phyloP scores from a whole-genome alignment of 2,329 filamentous ascomycete genomes.

The Escovopsis sp. region DNA sequence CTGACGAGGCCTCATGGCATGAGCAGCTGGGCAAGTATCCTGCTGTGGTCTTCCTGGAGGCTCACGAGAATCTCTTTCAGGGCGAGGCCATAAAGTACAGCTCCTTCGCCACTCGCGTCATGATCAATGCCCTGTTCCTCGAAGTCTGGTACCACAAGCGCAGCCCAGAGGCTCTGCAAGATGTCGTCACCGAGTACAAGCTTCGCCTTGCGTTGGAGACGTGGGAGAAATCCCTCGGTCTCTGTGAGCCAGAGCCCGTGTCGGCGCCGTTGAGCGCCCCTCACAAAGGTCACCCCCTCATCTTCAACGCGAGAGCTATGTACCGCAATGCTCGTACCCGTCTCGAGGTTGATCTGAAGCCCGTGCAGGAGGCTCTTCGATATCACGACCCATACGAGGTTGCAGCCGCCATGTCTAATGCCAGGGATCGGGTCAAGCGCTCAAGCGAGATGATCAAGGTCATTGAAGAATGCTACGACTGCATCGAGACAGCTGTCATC shows the following conservation, averaged over 20 bases:
- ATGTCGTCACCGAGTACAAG: constrained; percentile 97
- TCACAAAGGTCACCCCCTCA: constrained; percentile 87
- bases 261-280: constrained; percentile 83
- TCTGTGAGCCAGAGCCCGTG: constrained; percentile 83
- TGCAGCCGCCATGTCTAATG: constrained; percentile 88
- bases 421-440: constrained; percentile 84
- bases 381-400: constrained; percentile 98
- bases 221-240: constrained; percentile 93
- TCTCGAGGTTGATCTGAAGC: constrained; percentile 88
- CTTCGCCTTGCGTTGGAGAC: constrained; percentile 88
- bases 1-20: constrained; percentile 71
- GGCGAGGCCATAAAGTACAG: constrained; percentile 85
- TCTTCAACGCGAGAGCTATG: constrained; percentile 97
- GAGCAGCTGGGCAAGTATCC: constrained; percentile 59
- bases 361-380: constrained; percentile 86
- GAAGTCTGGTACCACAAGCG: constrained; percentile 99
- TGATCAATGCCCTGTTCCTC: constrained; percentile 97
- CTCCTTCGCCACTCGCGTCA: constrained; percentile 89
- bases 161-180: constrained; percentile 91
- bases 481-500: constrained; percentile 86
- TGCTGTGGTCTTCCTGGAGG: constrained; percentile 78
- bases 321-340: constrained; percentile 88
- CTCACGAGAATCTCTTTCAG: constrained; percentile 90
- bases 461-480: constrained; percentile 94
- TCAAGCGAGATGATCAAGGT: constrained; percentile 97